Evolutionary conservation across 768 basidiomycete genomes (phyloP).

Genomic region (Leccinum pellstonianum): DNA sequence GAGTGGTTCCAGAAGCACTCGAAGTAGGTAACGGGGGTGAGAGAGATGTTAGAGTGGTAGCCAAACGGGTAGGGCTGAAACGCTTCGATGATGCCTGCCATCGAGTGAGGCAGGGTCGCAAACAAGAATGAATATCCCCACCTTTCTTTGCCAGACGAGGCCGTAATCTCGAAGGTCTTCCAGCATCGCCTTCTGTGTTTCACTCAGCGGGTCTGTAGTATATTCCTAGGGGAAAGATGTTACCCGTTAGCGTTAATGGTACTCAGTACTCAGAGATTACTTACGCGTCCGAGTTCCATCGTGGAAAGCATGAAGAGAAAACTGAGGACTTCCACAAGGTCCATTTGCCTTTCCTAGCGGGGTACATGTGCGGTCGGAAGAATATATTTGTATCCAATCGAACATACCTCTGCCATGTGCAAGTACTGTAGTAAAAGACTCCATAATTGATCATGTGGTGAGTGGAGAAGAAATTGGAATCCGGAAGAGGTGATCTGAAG

Average conservation of each 20-base stretch:
- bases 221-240: conserved; percentile 65
- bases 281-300: conserved; percentile 88
- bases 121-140: conserved; percentile 34
- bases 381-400: background rate
- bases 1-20: conserved; percentile 22
- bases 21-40: conserved; percentile 75
- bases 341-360: conserved; percentile 78
- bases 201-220: conserved; percentile 74
- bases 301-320: conserved; percentile 97
- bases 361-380: conserved; percentile 13
- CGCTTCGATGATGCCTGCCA: conserved; percentile 66
- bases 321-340: conserved; percentile 88
- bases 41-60: conserved; percentile 92
- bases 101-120: conserved; percentile 12
- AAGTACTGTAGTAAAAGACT: conserved; percentile 90
- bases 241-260: background rate
- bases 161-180: conserved; percentile 94
- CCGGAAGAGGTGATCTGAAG: conserved; percentile 89
- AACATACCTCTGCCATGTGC: conserved; percentile 72
- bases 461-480: conserved; percentile 94
- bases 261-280: conserved; percentile 17
- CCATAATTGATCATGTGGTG: conserved; percentile 95
- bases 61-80: conserved; percentile 92
- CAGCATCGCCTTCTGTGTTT: conserved; percentile 82
- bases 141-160: conserved; percentile 83